Evolutionary conservation across 257 asterid species (phyloP), one percentile per base, ranked within the genome.

Genomic region (Solanum megistacrolobum): DNA sequence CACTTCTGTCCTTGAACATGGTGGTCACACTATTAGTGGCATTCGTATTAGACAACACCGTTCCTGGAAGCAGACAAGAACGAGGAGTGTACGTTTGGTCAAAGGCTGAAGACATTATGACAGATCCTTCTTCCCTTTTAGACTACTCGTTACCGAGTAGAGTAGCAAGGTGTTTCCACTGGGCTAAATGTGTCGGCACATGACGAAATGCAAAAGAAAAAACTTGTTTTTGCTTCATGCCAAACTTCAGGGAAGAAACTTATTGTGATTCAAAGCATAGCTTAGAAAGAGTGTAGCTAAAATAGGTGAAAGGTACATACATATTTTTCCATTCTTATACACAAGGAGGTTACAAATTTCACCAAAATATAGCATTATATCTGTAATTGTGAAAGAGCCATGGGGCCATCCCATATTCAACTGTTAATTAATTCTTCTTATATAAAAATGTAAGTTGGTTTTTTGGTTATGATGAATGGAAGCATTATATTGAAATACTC

Each of bases 61-160:
- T 92, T 86, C 99, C 98, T 0, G 98, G 99, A 58, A 95, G 94
- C 92, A 91, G 88, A 89, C 96, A 95, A 90, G 98, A 96, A 87
- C 94, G 98, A 48, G 99, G 98, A 43, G 98, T 91, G 60, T 97
- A 97, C 93, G 66, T 89, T 73, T 97, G 99, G 99, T 97, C 98
- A 6, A 89, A 87, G 48, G 90, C 92, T 34, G 96, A 94, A 90
- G 98, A 96, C 81, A 43, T 94, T 78, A 87, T 85, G 32, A 27
- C 92, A 41, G 94, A 94, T 87, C 94, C 98, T 48, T 90, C 97
- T 88, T 90, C 93, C 23, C 93, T 93, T 20, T 90, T 93, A 12
- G 95, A 92, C 75, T 96, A 97, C 88, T 55, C 90, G 36, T 93
- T 95, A 13, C 98, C 99, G 58, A 76, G 92, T 85, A 92, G 88